Evolutionary conservation across 129 eudicot genomes (phyloP), one percentile per base, ranked within the genome.

Genomic region (Erigeron canadensis): DNA sequence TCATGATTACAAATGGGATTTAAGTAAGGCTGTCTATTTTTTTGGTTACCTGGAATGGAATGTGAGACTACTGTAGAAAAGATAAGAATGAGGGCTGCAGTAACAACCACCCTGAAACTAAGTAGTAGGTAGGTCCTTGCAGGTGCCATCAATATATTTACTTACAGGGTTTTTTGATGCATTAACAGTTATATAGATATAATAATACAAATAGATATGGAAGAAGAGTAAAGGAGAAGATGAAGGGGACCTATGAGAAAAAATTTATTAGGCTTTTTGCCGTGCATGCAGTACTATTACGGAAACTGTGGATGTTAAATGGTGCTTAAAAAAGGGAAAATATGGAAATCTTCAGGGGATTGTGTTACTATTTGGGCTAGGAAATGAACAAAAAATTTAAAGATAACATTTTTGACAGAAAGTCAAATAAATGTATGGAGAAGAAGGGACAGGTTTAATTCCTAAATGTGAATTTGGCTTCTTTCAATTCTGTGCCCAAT

Each of bases 21-120:
- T 5, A 6, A 71, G 67, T 5, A 6, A 71, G 67, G 55, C 22
- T 42, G 65, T n/a, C n/a, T n/a, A 57, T 47, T 58, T 37, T 11
- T 50, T 15, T 39, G 5, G 11, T 61, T 84, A 87, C 89, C 89
- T 87, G 95, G 78, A 66, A 47, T 54, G 77, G 86, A 77, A 63
- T 39, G 77, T 43, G 80, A 79, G 12, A 75, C 17, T 40, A 75
- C 17, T 40, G 78, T 53, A 19, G 80, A 77, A 56, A 74, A 63
- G 59, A 82, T 42, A 74, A 82, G 69, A 73, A 81, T 10, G 68
- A 82, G 8, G 39, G 67, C 67, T 17, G 77, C n/a, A n/a, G n/a
- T 76, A 60, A 85, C 77, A 56, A 77, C 65, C 70, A 85, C 77
- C 74, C 74, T 75, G 64, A 75, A 75, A 53, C 55, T 39, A 77